Conservation (phyloP, 1,139 yeast genomes). For the Diutina rugosa region DNA sequence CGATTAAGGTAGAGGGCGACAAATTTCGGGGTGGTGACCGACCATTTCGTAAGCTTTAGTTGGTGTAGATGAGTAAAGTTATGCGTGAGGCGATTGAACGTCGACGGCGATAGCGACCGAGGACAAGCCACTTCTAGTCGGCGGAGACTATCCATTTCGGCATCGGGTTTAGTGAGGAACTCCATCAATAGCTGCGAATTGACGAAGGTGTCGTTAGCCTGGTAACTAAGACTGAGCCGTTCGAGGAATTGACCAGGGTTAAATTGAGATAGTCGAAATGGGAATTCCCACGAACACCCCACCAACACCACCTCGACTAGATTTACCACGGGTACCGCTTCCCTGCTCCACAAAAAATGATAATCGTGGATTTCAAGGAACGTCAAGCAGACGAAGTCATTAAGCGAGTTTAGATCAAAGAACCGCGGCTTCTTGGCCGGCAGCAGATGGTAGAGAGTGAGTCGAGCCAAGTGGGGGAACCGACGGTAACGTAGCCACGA, state of each 20-base stretch:
- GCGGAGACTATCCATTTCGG: neutral
- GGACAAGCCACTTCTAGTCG: neutral
- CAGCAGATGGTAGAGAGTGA: neutral
- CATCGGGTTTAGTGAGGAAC: neutral
- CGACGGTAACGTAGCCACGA: neutral
- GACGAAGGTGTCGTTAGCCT: neutral
- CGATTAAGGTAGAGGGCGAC: neutral
- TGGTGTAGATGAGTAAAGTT: neutral
- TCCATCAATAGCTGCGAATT: neutral
- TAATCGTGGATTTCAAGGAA: neutral
- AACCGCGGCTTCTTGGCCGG: neutral
- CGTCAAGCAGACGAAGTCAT: neutral
- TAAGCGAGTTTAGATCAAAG: neutral
- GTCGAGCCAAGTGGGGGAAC: neutral
- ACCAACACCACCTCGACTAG: neutral
- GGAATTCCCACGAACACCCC: slow-evolving; percentile 1
- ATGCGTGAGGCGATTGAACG: neutral
- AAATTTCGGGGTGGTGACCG: neutral
- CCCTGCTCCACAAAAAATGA: neutral
- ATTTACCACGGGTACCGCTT: neutral
- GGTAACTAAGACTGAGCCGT: neutral
- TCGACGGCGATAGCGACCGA: neutral
- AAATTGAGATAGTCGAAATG: neutral
- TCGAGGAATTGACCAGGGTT: neutral
- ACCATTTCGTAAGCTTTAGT: neutral